Percentiles rank a stretch among this genome's conserved stretches.
Evolutionary conservation across 495 filamentous ascomycete genomes (phyloP).

Genomic region (Trypethelium eluteriae): DNA sequence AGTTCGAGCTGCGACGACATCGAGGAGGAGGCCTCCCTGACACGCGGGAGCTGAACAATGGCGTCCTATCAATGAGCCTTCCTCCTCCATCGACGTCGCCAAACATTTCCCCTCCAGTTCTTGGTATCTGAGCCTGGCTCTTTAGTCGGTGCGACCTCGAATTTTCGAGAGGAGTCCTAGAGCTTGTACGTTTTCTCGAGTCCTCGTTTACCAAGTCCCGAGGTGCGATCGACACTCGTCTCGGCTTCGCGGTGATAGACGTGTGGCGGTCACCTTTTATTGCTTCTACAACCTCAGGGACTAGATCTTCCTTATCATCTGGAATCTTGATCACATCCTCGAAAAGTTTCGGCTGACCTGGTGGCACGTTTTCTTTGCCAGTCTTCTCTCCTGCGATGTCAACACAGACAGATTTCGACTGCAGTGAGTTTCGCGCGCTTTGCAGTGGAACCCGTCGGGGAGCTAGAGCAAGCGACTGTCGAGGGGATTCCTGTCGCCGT

Average conservation of each 20-base stretch:
- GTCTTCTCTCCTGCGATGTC: conserved; percentile 32
- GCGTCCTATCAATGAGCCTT: too few species aligned
- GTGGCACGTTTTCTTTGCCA: conserved; percentile 41
- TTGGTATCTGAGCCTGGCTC: too few species aligned
- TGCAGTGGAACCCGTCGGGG: conserved; percentile 34
- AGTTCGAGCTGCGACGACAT: conserved; percentile 1
- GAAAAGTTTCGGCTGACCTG: conserved; percentile 17
- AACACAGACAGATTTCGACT: conserved; percentile 17
- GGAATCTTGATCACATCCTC: conserved; percentile 12
- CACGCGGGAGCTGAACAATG: not conserved
- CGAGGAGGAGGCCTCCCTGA: not conserved
- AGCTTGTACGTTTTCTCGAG: not conserved
- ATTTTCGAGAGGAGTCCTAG: not conserved
- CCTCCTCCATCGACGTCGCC: too few species aligned
- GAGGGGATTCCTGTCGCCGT: conserved; percentile 20
- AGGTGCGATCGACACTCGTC: conserved; percentile 13
- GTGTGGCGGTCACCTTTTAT: not conserved
- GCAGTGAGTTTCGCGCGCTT: conserved; percentile 19
- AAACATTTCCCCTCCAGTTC: too few species aligned
- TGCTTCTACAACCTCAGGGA: conserved; percentile 5
- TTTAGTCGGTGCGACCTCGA: not conserved
- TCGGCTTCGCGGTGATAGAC: conserved; percentile 5
- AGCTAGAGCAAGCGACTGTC: conserved; percentile 34
- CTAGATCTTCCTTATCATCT: not conserved
- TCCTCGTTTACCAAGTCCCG: not conserved